phyloP scores from a whole-genome alignment of 2,329 filamentous ascomycete species.

The Colletotrichum noveboracense region DNA sequence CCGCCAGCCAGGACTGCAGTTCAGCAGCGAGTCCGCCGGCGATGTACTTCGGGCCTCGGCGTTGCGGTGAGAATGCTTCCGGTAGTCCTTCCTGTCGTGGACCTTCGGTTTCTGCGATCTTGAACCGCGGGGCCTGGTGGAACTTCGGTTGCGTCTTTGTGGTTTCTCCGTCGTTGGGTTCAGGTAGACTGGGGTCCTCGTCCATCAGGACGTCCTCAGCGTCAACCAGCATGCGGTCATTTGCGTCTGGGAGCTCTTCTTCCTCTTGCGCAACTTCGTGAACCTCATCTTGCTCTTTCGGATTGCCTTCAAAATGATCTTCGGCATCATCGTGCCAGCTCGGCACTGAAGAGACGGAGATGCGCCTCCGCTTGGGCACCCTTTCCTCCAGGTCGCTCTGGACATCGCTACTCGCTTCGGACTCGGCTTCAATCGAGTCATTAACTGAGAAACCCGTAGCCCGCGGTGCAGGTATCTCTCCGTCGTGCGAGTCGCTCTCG shows the following conservation, averaged over 20 bases:
- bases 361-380: conserved; percentile 19
- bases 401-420: background rate
- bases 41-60: conserved; percentile 37
- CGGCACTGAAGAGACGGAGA: conserved; percentile 22
- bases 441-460: background rate
- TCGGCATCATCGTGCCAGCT: background rate
- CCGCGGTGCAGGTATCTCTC: conserved; percentile 14
- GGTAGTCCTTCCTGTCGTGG: conserved; percentile 26
- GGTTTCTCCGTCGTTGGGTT: background rate
- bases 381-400: conserved; percentile 7
- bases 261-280: background rate
- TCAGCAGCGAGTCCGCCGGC: conserved; percentile 41
- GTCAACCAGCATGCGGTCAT: background rate
- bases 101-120: conserved; percentile 28
- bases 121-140: conserved; percentile 44
- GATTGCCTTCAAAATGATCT: background rate
- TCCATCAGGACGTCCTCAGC: conserved; percentile 9
- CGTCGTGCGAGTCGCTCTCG: conserved; percentile 22
- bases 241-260: background rate
- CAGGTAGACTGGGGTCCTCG: conserved; percentile 4
- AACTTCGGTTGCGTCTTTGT: conserved; percentile 41
- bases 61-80: conserved; percentile 40
- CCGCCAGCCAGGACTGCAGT: conserved; percentile 46
- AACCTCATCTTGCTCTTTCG: background rate
- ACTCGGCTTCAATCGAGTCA: conserved; percentile 26